Evolutionary conservation across 192 early-diverging fungal genomes (phyloP).

Genomic region (Backusella morwellensis): DNA sequence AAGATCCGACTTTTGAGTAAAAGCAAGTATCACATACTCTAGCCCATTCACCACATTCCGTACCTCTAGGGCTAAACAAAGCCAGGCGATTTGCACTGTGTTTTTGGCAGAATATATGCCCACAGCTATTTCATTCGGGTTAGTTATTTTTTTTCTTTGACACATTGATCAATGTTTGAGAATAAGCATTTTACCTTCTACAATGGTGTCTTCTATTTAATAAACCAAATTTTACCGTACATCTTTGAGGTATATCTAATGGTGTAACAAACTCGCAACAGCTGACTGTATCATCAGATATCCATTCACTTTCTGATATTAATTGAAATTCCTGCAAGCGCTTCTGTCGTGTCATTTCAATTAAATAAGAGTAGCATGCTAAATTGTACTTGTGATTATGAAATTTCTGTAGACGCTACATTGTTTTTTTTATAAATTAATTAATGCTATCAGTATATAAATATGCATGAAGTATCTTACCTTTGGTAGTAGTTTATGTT

Average conservation of each 20-base stretch:
- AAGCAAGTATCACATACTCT: slow-evolving; percentile 23
- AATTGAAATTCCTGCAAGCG: background rate
- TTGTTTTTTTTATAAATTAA: background rate
- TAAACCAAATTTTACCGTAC: slow-evolving; percentile 8
- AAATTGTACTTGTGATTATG: background rate
- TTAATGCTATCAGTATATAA: background rate
- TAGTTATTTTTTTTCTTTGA: background rate
- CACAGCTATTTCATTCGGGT: slow-evolving; percentile 10
- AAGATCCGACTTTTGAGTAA: background rate
- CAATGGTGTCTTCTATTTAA: slow-evolving; percentile 9
- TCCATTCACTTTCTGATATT: slow-evolving; percentile 5
- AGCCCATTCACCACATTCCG: slow-evolving; percentile 15
- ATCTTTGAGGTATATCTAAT: background rate
- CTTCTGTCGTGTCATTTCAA: slow-evolving; percentile 1
- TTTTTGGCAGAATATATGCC: slow-evolving; percentile 18
- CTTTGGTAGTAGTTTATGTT: slow-evolving; percentile 6
- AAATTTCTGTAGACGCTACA: background rate
- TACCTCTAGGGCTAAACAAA: background rate
- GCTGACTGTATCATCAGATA: background rate
- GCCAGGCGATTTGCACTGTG: slow-evolving; percentile 15
- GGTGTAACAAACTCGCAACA: background rate
- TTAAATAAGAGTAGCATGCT: background rate
- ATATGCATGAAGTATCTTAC: background rate
- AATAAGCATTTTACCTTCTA: slow-evolving; percentile 1
- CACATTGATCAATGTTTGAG: background rate